These are phyloP conservation scores for Geranium rotundifolium DNA, from an alignment of 345 rosid species.

Conservation along the genomic window DNA sequence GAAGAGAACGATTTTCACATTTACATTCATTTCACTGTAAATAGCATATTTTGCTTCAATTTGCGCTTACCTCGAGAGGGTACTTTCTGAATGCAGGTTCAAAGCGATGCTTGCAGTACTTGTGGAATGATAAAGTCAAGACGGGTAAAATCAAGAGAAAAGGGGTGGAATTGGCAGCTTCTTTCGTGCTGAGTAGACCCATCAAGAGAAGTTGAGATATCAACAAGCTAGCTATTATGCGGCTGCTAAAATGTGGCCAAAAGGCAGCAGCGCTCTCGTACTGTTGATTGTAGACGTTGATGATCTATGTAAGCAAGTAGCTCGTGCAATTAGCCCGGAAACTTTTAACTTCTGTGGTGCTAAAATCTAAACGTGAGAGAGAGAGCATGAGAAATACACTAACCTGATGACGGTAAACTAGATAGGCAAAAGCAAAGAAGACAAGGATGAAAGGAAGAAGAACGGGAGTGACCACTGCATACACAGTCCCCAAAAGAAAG, in stretches of 20 bases:
- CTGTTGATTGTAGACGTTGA: slow-evolving; percentile 82
- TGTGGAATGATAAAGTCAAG: slow-evolving; percentile 72
- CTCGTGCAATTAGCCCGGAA: background rate
- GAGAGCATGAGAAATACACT: slow-evolving; percentile 7
- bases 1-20: no score
- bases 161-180: slow-evolving; percentile 88
- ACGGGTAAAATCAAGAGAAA: slow-evolving; percentile 65
- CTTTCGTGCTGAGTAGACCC: slow-evolving; percentile 83
- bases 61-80: slow-evolving; percentile 69
- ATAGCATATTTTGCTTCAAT: no score
- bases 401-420: slow-evolving; percentile 98
- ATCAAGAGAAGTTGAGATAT: slow-evolving; percentile 75
- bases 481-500: slow-evolving; percentile 90
- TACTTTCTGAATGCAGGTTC: slow-evolving; percentile 86
- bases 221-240: slow-evolving; percentile 74
- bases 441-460: slow-evolving; percentile 85
- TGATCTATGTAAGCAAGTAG: slow-evolving; percentile 39
- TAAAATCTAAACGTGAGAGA: no score
- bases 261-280: slow-evolving; percentile 96
- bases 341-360: no score
- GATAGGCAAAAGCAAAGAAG: slow-evolving; percentile 85
- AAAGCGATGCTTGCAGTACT: slow-evolving; percentile 82
- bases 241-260: slow-evolving; percentile 93
- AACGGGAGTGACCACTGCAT: slow-evolving; percentile 85
- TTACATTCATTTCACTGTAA: no score